Conservation (phyloP, 768 basidiomycete species). For the Pleurotus pulmonarius region DNA sequence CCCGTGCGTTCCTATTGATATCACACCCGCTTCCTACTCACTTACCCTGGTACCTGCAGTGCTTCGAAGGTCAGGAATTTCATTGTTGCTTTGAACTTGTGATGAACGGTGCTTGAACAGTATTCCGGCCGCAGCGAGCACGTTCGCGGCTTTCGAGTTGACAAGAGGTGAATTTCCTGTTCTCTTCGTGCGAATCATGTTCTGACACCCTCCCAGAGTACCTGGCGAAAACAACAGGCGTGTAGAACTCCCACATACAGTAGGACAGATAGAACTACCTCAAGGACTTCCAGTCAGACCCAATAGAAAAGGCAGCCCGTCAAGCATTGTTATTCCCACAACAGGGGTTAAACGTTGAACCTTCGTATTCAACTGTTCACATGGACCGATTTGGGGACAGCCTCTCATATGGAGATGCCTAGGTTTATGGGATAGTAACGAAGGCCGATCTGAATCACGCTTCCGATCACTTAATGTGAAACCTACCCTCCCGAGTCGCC, state of each 20-base stretch:
- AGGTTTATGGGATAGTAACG: too few species aligned
- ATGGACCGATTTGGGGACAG: too few species aligned
- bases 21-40: neutral
- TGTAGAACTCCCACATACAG: constrained; percentile 13
- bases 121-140: constrained; percentile 88
- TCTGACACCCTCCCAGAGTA: constrained; percentile 24
- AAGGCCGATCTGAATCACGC: too few species aligned
- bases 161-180: constrained; percentile 52
- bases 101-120: constrained; percentile 29
- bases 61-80: neutral
- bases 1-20: constrained; percentile 44
- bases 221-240: constrained; percentile 30
- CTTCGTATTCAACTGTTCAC: too few species aligned
- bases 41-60: neutral
- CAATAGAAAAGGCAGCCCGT: too few species aligned
- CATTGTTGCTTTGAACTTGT: neutral
- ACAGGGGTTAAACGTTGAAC: too few species aligned
- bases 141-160: constrained; percentile 86
- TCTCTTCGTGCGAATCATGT: neutral
- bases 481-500: too few species aligned
- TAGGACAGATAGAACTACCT: neutral
- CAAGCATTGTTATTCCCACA: too few species aligned
- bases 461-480: too few species aligned
- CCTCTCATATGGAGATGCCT: too few species aligned
- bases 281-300: neutral